Conservation (phyloP, 495 filamentous ascomycete genomes). For the Daldinia decipiens region DNA sequence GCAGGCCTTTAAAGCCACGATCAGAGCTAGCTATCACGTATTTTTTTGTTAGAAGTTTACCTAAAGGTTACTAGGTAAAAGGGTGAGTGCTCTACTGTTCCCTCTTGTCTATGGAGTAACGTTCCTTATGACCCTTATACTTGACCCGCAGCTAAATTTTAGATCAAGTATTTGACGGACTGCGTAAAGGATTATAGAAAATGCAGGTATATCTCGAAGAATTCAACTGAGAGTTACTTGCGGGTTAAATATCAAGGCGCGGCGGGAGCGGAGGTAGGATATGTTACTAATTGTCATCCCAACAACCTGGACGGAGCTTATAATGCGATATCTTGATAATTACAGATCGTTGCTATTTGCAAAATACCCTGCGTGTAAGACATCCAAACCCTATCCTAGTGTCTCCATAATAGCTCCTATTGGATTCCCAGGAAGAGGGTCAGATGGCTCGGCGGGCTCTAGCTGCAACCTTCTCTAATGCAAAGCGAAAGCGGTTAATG, state of each 20-base stretch:
- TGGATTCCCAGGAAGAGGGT: not conserved
- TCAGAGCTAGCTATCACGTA: not conserved
- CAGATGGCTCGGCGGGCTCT: not conserved
- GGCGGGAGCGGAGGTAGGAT: not conserved
- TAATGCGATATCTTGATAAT: not conserved
- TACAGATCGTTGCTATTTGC: not conserved
- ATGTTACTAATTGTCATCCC: not conserved
- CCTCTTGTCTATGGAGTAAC: not conserved
- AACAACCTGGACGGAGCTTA: not conserved
- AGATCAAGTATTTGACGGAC: not conserved
- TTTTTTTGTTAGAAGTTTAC: not conserved
- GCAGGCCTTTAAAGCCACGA: not conserved
- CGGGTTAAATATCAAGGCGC: not conserved
- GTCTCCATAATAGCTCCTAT: not conserved
- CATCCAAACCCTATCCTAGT: not conserved
- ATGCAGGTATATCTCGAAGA: not conserved
- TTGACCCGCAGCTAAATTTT: not conserved
- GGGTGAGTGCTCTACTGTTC: not conserved
- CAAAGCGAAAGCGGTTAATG: not conserved
- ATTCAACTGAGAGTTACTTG: not conserved
- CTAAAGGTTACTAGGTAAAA: not conserved
- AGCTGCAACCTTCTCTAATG: not conserved
- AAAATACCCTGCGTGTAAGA: not conserved
- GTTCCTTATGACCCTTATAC: not conserved
- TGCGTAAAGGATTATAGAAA: not conserved